Conservation (phyloP, 1,139 yeast species). For the Blastobotrys capitulatus region DNA sequence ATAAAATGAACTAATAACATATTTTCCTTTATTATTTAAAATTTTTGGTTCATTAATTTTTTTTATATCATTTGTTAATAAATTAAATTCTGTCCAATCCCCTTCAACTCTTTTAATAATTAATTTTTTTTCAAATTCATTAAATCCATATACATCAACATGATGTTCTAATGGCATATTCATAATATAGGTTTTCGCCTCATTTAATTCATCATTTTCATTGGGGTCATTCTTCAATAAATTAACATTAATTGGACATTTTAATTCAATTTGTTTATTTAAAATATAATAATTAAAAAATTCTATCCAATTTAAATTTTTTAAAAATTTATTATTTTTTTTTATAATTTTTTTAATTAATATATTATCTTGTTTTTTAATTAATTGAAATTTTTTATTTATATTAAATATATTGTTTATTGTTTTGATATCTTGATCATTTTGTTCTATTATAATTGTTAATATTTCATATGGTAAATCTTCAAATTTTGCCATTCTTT, state of each 20-base stretch:
- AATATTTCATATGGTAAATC: slow-evolving; percentile 2
- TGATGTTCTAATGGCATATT: slow-evolving; percentile 7
- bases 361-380: not conserved
- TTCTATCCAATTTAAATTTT: no score
- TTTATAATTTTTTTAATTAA: not conserved
- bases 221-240: not conserved
- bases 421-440: not conserved
- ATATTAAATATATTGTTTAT: no score
- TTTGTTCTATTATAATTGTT: not conserved
- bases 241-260: not conserved
- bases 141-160: slow-evolving; percentile 3
- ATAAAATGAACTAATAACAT: not conserved
- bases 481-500: slow-evolving; percentile 1
- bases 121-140: not conserved
- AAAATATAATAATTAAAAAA: no score
- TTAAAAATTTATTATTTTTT: not conserved
- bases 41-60: not conserved
- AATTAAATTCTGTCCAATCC: not conserved
- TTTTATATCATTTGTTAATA: not conserved
- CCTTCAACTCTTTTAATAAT: slow-evolving; percentile 4
- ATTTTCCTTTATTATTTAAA: not conserved
- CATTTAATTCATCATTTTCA: not conserved
- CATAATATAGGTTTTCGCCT: not conserved
- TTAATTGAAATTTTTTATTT: no score
- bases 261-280: not conserved